phyloP scores from a whole-genome alignment of 352 stramenopile species.

The Globisporangium viniferum region DNA sequence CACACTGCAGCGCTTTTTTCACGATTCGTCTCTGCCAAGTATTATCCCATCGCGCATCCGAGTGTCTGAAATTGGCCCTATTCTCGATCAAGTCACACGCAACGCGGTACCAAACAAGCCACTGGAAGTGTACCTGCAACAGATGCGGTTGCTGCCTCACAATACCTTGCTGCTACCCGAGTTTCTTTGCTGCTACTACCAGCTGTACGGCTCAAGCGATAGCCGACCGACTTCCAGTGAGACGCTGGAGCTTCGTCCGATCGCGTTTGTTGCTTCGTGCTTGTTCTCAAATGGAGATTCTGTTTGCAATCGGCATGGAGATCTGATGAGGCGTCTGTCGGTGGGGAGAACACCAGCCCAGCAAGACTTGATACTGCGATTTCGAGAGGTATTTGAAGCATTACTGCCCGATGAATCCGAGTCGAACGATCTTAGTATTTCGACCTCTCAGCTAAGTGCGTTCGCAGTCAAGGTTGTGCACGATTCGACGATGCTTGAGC shows the following conservation, averaged over 20 bases:
- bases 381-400: constrained; percentile 58
- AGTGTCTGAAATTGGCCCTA: constrained; percentile 31
- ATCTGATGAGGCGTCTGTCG: constrained; percentile 52
- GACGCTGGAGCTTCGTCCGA: constrained; percentile 41
- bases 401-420: constrained; percentile 18
- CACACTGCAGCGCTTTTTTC: constrained; percentile 54
- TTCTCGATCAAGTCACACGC: constrained; percentile 44
- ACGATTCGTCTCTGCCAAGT: constrained; percentile 39
- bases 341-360: constrained; percentile 56
- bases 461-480: constrained; percentile 43
- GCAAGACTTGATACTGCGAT: constrained; percentile 56
- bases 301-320: constrained; percentile 44
- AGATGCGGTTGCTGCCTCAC: constrained; percentile 43
- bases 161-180: constrained; percentile 53
- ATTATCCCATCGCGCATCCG: constrained; percentile 53
- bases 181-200: constrained; percentile 68
- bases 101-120: constrained; percentile 42
- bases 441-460: constrained; percentile 37
- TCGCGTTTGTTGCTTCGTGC: constrained; percentile 63
- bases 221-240: constrained; percentile 7
- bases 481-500: constrained; percentile 39
- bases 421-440: constrained; percentile 24
- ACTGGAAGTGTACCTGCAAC: constrained; percentile 54
- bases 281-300: constrained; percentile 63
- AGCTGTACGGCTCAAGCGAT: constrained; percentile 51